Base-by-base conservation (phyloP, 2,329 filamentous ascomycete species). In the Tetracladium maxilliforme region DNA sequence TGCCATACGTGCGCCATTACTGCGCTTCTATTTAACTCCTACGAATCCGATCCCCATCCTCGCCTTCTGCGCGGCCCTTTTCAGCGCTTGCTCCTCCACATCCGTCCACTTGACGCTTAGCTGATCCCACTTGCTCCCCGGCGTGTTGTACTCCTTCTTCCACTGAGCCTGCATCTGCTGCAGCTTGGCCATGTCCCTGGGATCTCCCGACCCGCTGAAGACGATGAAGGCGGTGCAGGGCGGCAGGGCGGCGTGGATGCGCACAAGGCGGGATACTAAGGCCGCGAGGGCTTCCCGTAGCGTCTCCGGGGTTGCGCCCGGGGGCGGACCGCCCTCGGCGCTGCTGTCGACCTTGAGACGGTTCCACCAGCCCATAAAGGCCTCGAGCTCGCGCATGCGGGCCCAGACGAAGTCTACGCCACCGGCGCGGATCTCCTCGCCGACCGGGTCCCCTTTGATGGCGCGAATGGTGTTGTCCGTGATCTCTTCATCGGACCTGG, bases 51-150 rank as follows among this genome's bases (percentile, higher is more conserved):
- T 56, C 3, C 73, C 73, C 18, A 67, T 58, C 23, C 72, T 58
- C 7, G 73, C 72, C 23, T 52, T 52, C 26, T 52, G 53, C 11
- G 64, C 63, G 0, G 71, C 71, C 39, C 51, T 57, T 39, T 56
- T 64, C 35, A 78, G 51, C 19, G 60, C 64, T 50, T 77, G 69
- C 22, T 74, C 67, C 46, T 78, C 73, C 1, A 46, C 52, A 38
- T 77, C 72, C 7, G 71, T 77, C 73, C 73, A 79, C 45, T 68
- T 61, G 29, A 78, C 68, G 37, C 58, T 68, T 18, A 78, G 51
- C 33, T 74, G 49, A 43, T 78, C 70, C 72, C 72, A 78, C 36
- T 73, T 73, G 33, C 56, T 64, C n/a, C n/a, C n/a, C n/a, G n/a
- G n/a, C 9, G 67, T 63, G 44, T 71, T 70, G 44, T 72, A 77